Evolutionary conservation across 345 rosid species (phyloP).

Genomic region (Citrus cavaleriei): DNA sequence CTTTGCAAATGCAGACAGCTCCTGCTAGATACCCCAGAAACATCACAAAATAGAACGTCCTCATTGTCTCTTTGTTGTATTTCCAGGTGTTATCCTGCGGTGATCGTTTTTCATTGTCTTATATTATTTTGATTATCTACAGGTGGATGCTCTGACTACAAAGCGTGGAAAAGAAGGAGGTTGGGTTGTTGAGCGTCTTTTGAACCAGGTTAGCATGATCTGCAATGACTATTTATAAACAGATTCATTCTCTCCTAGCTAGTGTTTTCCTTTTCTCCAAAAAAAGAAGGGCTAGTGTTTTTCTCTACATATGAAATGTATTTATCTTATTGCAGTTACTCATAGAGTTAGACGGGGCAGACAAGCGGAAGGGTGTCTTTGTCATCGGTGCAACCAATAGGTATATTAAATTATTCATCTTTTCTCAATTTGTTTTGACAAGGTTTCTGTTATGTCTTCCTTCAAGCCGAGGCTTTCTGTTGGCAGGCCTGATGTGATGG

Average conservation of each 20-base stretch:
- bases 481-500: conserved; percentile 83
- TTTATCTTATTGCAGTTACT: conserved; percentile 56
- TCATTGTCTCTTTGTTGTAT: not conserved
- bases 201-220: conserved; percentile 52
- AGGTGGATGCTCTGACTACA: conserved; percentile 96
- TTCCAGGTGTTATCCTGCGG: not conserved
- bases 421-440: not conserved
- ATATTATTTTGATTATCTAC: conserved; percentile 7
- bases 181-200: conserved; percentile 70
- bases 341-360: conserved; percentile 87
- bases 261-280: no score
- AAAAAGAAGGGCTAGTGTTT: no score
- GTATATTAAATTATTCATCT: conserved; percentile 16
- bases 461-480: conserved; percentile 17
- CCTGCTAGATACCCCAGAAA: not conserved
- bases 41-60: not conserved
- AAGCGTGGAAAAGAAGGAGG: conserved; percentile 94
- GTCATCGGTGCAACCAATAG: conserved; percentile 95
- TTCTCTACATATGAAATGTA: not conserved
- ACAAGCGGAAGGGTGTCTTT: conserved; percentile 66
- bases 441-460: not conserved
- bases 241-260: not conserved
- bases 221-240: not conserved
- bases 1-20: not conserved
- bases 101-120: not conserved